Base-by-base conservation (phyloP, 2,329 filamentous ascomycete species). In the Fusarium sp. region DNA sequence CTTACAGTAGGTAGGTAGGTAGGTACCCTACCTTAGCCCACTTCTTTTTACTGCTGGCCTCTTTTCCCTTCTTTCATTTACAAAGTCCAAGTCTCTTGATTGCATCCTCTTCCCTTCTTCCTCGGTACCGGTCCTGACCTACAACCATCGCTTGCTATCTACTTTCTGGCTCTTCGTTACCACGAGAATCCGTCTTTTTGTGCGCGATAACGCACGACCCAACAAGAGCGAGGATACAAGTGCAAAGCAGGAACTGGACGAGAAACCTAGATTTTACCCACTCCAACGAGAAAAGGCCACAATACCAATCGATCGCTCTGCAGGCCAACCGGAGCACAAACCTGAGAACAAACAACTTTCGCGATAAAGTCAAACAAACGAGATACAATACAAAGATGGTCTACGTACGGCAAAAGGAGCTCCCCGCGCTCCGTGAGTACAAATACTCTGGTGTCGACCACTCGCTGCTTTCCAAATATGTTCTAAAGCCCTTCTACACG, bases 401-500 rank as follows among this genome's bases (percentile, higher is more conserved):
- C 72, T 98, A 98, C 88, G 95, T 99, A 70, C 94, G 96, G 75
- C 94, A 98, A 84, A 91, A 95, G 80, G 92, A 94, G 85, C 92
- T 99, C 73, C 91, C 93, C 44, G 94, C 94, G 82, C 91, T 99
- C 78, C 94, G 93, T 83, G 90, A 95, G 84, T 99, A 99, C 91
- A 96, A 97, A 85, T 99, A 99, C 88, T 94, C 93, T 45, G 90
- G 90, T 65, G 93, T 98, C 79, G 96, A 99, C 84, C 93, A 93
- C 83, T 98, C 95, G 68, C 87, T 98, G 70, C 88, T 94, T 45
- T 98, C 95, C 74, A 94, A 92, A 83, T 98, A 98, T 86, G 90
- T 99, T 75, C 87, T 99, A 79, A 98, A 99, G 88, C 96, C 96
- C 13, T 99, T 98, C 85, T 99, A 98, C 87, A 97, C 91, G 80